A percentile compares a stretch with the other conserved stretches of the same genome.
These are phyloP conservation scores for Chamaenerion angustifolium DNA, from an alignment of 345 rosid genomes.

Conservation along the genomic window DNA sequence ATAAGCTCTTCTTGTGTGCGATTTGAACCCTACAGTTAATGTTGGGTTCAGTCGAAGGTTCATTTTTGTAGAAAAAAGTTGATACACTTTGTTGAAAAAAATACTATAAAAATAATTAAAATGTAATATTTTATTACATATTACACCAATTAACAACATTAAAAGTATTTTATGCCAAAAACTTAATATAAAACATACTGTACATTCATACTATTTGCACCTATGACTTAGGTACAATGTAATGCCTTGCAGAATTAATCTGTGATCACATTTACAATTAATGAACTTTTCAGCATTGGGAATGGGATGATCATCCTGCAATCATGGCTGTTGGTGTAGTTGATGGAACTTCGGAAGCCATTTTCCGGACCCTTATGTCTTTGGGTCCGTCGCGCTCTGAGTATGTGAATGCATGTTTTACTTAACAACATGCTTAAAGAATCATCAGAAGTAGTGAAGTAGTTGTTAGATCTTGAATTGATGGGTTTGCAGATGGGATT, in stretches of 20 bases:
- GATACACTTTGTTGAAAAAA: too few species aligned
- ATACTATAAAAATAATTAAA: too few species aligned
- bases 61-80: too few species aligned
- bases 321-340: constrained; percentile 90
- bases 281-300: constrained; percentile 49
- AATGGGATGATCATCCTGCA: constrained; percentile 89
- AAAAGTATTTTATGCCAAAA: too few species aligned
- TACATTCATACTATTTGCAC: too few species aligned
- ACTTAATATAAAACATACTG: too few species aligned
- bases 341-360: constrained; percentile 71
- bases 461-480: background rate
- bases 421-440: background rate
- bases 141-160: too few species aligned
- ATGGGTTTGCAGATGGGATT: constrained; percentile 62
- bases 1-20: too few species aligned
- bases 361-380: constrained; percentile 69
- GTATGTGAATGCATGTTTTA: constrained; percentile 21
- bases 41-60: too few species aligned
- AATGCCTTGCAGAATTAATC: background rate
- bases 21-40: too few species aligned
- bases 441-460: background rate
- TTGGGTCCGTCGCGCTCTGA: constrained; percentile 73
- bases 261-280: background rate
- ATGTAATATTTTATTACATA: too few species aligned
- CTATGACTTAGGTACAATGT: too few species aligned